Conservation (phyloP, 352 stramenopile genomes). For the Pseudoperonospora humuli region DNA sequence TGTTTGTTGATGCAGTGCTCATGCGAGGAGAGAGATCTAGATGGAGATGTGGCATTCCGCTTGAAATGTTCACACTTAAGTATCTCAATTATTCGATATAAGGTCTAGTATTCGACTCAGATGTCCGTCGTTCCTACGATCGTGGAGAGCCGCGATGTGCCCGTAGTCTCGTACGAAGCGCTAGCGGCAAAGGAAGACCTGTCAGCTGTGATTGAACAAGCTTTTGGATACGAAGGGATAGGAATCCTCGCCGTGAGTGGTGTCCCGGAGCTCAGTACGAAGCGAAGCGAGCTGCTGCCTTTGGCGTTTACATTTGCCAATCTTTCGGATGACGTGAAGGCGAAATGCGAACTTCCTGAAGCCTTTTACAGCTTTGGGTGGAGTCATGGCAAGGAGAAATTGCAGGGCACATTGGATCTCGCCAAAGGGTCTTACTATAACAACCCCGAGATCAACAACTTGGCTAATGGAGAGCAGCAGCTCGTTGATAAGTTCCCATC, state of each 20-base stretch:
- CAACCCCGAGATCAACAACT: conserved; percentile 90
- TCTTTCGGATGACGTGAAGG: conserved; percentile 72
- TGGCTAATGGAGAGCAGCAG: conserved; percentile 61
- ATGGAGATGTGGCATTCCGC: too few species aligned
- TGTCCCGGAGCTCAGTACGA: conserved; percentile 73
- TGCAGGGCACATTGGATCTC: conserved; percentile 89
- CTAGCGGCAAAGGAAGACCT: conserved; percentile 42
- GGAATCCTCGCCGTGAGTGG: conserved; percentile 85
- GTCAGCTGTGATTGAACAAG: conserved; percentile 48
- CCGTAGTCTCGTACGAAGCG: conserved; percentile 52
- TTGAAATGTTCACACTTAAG: too few species aligned
- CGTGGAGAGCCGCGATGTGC: conserved; percentile 38
- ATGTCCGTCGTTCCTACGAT: too few species aligned
- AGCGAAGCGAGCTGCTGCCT: conserved; percentile 70
- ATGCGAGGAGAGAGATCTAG: too few species aligned
- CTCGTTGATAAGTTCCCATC: conserved; percentile 77
- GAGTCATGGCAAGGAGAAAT: conserved; percentile 94
- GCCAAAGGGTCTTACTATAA: conserved; percentile 96
- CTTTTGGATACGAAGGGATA: conserved; percentile 87
- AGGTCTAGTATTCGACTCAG: too few species aligned
- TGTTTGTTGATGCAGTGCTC: too few species aligned
- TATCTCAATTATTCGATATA: too few species aligned
- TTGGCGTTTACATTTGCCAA: conserved; percentile 81
- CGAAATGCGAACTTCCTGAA: conserved; percentile 74
- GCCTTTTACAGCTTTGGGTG: conserved; percentile 94